Percentiles rank a stretch among this genome's conserved stretches.
Conservation (phyloP, 257 asterid genomes). For the Mentha longifolia region DNA sequence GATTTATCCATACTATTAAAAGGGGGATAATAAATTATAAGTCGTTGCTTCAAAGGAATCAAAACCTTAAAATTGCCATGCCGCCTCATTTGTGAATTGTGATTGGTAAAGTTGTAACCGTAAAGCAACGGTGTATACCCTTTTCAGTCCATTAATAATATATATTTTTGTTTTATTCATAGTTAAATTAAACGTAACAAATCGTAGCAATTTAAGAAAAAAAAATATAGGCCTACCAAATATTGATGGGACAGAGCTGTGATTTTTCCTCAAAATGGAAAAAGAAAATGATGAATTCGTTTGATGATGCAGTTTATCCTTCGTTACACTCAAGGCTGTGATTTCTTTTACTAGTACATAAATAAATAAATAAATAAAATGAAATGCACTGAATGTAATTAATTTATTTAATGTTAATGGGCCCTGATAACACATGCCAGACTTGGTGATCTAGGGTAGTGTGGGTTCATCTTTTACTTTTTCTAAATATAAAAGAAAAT, state of each 20-base stretch:
- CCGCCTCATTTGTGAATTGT: neutral
- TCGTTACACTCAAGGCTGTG: too few species aligned
- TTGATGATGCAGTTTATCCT: too few species aligned
- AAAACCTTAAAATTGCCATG: slow-evolving; percentile 23
- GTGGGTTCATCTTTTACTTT: neutral
- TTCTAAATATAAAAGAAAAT: too few species aligned
- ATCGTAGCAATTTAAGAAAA: too few species aligned
- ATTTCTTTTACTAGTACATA: too few species aligned
- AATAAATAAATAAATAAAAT: too few species aligned
- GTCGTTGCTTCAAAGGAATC: slow-evolving; percentile 39
- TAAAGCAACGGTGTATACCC: slow-evolving; percentile 35
- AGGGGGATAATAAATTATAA: neutral
- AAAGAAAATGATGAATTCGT: too few species aligned
- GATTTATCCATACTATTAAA: neutral
- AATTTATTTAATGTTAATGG: too few species aligned
- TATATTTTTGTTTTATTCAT: neutral
- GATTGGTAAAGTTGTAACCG: slow-evolving; percentile 30
- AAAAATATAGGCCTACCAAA: neutral
- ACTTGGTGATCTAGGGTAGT: too few species aligned
- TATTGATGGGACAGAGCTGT: neutral
- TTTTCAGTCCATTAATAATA: neutral
- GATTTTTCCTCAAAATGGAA: neutral
- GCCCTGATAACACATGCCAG: too few species aligned
- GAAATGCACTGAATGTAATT: neutral
- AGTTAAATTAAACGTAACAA: neutral